Evolutionary conservation across 2,329 filamentous ascomycete species (phyloP), one percentile per base, ranked within the genome.

Genomic region (Blastomyces percursus): DNA sequence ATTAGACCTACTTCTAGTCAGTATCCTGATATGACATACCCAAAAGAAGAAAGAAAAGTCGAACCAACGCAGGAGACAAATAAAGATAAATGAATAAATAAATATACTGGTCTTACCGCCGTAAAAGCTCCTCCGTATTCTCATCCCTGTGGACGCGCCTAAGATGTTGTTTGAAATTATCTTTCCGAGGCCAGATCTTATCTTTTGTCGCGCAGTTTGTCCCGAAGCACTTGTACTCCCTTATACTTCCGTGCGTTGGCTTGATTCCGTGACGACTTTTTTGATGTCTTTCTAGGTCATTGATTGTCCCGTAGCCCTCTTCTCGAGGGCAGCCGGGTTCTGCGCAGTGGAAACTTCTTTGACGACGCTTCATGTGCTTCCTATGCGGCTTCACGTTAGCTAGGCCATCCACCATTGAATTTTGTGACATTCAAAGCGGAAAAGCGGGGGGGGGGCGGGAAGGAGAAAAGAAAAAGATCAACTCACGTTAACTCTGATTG

Each of bases 121-220:
- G 21, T 4, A 61, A 2, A 46, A 85, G 71, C 1, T 75, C 70
- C 0, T 78, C 70, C 0, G 74, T 67, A 62, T 80, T 72, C 50
- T 79, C 74, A 4, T 79, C 71, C 0, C 70, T 65, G 71, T 96
- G 91, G 69, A 90, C 84, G 12, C 87, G 83, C 59, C 77, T 79
- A 55, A 96, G 80, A 71, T 96, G 92, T 44, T 87, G 85, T 64
- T 86, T 86, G 73, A 96, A 96, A 70, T 96, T 96, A 73, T 96
- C 92, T 59, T 86, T 79, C 27, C 92, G 84, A 0, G 88, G 87
- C 90, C 90, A 96, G 44, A 81, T 76, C 72, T 95, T 96, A 1
- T 77, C 77, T 65, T 79, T 86, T 30, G 78, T 82, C 30, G 76
- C 78, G 69, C 88, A 91, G 27, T 76, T 69, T 7, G 74, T 74